Conservation (phyloP, 1,284 basidiomycete species). For the Filobasidium uniguttulatum region DNA sequence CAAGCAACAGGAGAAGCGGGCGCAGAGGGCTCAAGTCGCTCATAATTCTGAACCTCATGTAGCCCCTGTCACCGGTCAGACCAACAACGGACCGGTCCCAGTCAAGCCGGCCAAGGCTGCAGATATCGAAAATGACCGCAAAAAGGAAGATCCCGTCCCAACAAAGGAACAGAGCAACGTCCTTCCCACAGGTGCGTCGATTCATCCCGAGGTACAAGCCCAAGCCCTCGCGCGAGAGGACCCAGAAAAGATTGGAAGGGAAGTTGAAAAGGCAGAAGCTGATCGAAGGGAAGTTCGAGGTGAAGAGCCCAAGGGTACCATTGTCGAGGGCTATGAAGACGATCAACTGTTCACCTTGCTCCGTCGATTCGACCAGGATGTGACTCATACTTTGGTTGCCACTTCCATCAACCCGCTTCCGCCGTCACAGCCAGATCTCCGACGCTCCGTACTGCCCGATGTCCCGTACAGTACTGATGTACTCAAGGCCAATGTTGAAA, state of each 20-base stretch:
- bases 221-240: conserved; percentile 23
- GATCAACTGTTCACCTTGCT: conserved; percentile 32
- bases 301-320: conserved; percentile 28
- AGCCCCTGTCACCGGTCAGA: too few species aligned
- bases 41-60: too few species aligned
- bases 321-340: conserved; percentile 37
- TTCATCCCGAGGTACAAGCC: conserved; percentile 30
- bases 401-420: conserved; percentile 27
- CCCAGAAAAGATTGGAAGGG: conserved; percentile 25
- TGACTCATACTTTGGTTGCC: conserved; percentile 34
- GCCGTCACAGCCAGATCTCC: conserved; percentile 35
- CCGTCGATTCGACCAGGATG: conserved; percentile 35
- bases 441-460: conserved; percentile 31
- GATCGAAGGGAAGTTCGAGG: conserved; percentile 31
- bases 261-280: conserved; percentile 37
- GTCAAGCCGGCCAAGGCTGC: too few species aligned
- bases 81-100: too few species aligned
- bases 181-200: conserved; percentile 30
- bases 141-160: too few species aligned
- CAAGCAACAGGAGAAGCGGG: too few species aligned
- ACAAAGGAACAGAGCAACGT: too few species aligned
- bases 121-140: too few species aligned
- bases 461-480: conserved; percentile 37
- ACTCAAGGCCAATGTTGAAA: conserved; percentile 42
- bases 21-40: too few species aligned